Conservation (phyloP, 129 eudicot species). For the Pulicaria dysenterica region DNA sequence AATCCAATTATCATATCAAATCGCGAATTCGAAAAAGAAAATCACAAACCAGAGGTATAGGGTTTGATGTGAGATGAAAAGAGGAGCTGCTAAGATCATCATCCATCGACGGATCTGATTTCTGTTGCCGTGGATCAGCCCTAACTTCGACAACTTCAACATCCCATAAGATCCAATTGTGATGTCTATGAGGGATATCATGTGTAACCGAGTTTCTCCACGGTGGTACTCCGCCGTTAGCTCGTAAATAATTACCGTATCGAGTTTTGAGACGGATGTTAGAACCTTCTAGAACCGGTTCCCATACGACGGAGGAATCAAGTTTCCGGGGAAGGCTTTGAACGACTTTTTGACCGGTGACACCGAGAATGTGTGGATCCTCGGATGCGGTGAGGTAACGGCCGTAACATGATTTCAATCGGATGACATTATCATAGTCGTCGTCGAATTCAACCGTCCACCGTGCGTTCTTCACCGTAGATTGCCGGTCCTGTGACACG, state of each 20-base stretch:
- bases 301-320: conserved; percentile 66
- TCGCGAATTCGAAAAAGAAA: neutral
- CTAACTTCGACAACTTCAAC: conserved; percentile 57
- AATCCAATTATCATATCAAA: neutral
- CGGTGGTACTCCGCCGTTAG: conserved; percentile 72
- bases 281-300: conserved; percentile 49
- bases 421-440: conserved; percentile 45
- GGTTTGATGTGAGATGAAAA: conserved; percentile 37
- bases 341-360: conserved; percentile 60
- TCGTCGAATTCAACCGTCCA: conserved; percentile 65
- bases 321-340: conserved; percentile 44
- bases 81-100: conserved; percentile 41
- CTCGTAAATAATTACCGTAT: conserved; percentile 60
- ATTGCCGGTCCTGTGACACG: conserved; percentile 62
- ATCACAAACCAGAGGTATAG: conserved; percentile 40
- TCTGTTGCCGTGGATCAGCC: conserved; percentile 25
- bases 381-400: conserved; percentile 63
- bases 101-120: conserved; percentile 29
- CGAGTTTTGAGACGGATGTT: conserved; percentile 53
- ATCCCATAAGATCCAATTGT: conserved; percentile 62
- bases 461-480: conserved; percentile 39
- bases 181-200: conserved; percentile 67
- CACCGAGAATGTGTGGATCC: conserved; percentile 53
- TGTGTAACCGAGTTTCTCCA: conserved; percentile 72
- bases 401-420: conserved; percentile 55